Evolutionary conservation across 768 basidiomycete species (phyloP).

Genomic region (Kwoniella bestiolae): DNA sequence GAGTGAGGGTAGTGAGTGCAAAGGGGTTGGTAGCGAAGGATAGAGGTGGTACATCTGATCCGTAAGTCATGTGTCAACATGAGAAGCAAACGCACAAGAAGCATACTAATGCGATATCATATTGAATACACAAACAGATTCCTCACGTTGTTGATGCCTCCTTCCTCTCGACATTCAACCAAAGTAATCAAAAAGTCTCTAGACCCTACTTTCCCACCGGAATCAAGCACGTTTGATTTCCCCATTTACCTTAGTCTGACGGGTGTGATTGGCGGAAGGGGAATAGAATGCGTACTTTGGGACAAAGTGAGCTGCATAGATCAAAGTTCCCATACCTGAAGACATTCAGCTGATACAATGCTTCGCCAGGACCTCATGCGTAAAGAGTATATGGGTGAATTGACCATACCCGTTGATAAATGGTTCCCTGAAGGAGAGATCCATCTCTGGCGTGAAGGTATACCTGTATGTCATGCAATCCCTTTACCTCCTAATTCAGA

Average conservation of each 20-base stretch:
- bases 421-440: conserved; percentile 72
- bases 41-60: conserved; percentile 52
- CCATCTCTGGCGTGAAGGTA: conserved; percentile 63
- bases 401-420: conserved; percentile 73
- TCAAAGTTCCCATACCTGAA: background rate
- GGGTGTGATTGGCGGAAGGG: conserved; percentile 49
- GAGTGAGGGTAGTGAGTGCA: conserved; percentile 54
- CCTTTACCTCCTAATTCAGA: no score
- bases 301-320: conserved; percentile 72
- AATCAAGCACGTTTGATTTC: conserved; percentile 86
- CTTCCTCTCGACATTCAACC: conserved; percentile 71
- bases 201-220: conserved; percentile 69
- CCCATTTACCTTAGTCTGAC: conserved; percentile 78
- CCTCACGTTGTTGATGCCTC: conserved; percentile 67
- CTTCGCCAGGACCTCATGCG: conserved; percentile 65
- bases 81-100: no score
- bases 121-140: conserved; percentile 31
- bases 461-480: conserved; percentile 66
- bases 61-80: conserved; percentile 56
- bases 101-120: background rate
- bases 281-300: conserved; percentile 85
- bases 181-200: conserved; percentile 73
- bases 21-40: conserved; percentile 54
- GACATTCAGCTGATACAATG: conserved; percentile 2
- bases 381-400: conserved; percentile 94